Base-by-base conservation (phyloP, 2,329 filamentous ascomycete species). In the Penicillium janthinellum region DNA sequence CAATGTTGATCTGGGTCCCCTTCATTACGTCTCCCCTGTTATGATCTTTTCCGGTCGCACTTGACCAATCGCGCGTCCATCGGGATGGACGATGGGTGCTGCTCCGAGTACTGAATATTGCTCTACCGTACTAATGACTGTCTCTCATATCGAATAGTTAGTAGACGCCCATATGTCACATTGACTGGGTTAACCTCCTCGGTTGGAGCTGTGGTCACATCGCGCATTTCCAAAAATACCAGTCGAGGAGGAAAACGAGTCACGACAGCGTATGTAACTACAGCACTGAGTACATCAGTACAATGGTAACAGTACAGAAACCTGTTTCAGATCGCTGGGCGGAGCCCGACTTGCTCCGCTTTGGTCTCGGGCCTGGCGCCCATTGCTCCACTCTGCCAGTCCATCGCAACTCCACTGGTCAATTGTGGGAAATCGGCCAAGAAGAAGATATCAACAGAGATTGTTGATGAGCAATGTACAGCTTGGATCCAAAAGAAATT, bases 251-350 rank as follows among this genome's bases (percentile, higher is more conserved):
- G 11, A 48, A 22, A n/a, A 35, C 39, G 22, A 22, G 22, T 22
- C 22, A 22, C 22, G 44, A 17, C 1, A 25, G 12, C 22, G 22
- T 39, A 35, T 17, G 25, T 47, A 45, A 11, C 15, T 20, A 2
- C 7, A 31, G 7, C 1, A 17, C 17, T 17, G 17, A 17, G 17
- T 31, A 31, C 31, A 31, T 2, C 31, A 31, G 31, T 11, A 22
- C 22, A 31, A 31, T 31, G 8, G 47, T 49, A 49, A 35, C 6
- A 4, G 37, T 57, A 50, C 34, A 12, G 54, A 54, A 53, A 34
- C 17, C 35, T 62, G 58, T 57, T 60, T 60, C 58, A 60, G 58
- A 54, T 60, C 54, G 53, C 48, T 31, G 11, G 34, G 34, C 49
- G 49, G 49, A 52, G 20, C 31, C 49, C 35, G 49, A 38, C 35